Evolutionary conservation across 495 filamentous ascomycete species (phyloP), one percentile per base, ranked within the genome.

Genomic region (Aspergillus biplanus): DNA sequence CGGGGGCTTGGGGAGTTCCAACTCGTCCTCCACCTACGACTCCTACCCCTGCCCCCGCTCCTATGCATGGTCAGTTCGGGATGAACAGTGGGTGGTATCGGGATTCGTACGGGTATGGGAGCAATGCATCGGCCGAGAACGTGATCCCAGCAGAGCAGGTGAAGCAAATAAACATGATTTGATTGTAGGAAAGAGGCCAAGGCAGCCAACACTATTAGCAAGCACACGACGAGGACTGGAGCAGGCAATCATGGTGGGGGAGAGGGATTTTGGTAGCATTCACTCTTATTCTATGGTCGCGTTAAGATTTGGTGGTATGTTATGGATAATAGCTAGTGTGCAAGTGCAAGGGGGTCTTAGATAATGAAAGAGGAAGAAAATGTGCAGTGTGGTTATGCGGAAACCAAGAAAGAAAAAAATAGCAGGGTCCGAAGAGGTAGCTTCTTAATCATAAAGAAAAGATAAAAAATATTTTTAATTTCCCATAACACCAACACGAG

Each of bases 381-480:
- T 27, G 21, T 27, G 21, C 21, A 27, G 21, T 27, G 21, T 27
- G 21, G 21, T 1, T 27, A 27, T 27, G 21, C 21, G 21, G 21
- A 27, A 27, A 27, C 21, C 21, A 27, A 27, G 21, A 27, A 27
- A 27, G 21, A 27, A 27, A 27, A 27, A 27, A 27, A 27, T 27
- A 27, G 21, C 21, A 27, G 21, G 21, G 21, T 27, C 21, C 21
- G 1, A 27, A 2, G 21, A 27, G 7, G 21, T 27, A 27, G 21
- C 21, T 27, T 27, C 21, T 27, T 42, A 35, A 21, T 21, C 39
- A 59, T 37, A 62, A 52, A 54, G 52, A 52, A 56, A 13, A 62
- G 31, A 7, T 56, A 59, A 48, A 18, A 52, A 39, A 52, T 9
- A 60, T 15, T 11, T 16, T 50, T 58, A 52, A 8, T 47, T 21